Evolutionary conservation across 208 protist genomes (phyloP).

Genomic region (Leishmania lainsoni): DNA sequence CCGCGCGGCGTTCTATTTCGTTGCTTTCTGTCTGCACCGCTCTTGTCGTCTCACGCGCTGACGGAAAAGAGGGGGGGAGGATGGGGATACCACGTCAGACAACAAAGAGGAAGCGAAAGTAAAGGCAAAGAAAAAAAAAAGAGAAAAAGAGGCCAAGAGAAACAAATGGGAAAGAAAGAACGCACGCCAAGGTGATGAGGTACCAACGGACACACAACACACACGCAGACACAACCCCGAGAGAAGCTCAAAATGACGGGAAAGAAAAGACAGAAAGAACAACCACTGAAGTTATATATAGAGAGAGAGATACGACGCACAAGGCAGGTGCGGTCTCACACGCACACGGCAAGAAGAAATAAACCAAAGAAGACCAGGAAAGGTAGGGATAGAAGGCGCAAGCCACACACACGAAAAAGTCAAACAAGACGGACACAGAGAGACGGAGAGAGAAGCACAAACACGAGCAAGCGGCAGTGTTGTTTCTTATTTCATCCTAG

Average conservation of each 20-base stretch:
- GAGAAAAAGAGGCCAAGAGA: not conserved
- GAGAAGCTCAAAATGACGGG: not conserved
- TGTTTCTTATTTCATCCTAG: not conserved
- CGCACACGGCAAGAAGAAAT: not conserved
- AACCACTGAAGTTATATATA: not conserved
- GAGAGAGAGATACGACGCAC: slow-evolving; percentile 2
- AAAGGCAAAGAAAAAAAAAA: not conserved
- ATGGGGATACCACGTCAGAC: not conserved
- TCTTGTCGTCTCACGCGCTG: not conserved
- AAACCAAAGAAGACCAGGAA: not conserved
- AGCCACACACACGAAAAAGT: not conserved
- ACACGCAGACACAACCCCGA: slow-evolving; percentile 1
- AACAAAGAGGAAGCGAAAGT: not conserved
- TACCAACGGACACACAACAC: not conserved
- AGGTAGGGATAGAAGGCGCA: not conserved
- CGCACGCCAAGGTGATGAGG: not conserved
- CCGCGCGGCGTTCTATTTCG: not conserved
- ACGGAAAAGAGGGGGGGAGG: not conserved
- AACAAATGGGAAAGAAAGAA: not conserved
- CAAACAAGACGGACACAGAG: slow-evolving; percentile 13
- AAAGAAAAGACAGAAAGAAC: not conserved
- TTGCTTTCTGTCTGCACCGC: not conserved
- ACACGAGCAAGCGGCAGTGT: not conserved
- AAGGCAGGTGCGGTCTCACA: slow-evolving; percentile 2
- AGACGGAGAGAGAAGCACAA: not conserved